Base-by-base conservation (phyloP, 73 alveolate genomes). In the Uronychia setigera region DNA sequence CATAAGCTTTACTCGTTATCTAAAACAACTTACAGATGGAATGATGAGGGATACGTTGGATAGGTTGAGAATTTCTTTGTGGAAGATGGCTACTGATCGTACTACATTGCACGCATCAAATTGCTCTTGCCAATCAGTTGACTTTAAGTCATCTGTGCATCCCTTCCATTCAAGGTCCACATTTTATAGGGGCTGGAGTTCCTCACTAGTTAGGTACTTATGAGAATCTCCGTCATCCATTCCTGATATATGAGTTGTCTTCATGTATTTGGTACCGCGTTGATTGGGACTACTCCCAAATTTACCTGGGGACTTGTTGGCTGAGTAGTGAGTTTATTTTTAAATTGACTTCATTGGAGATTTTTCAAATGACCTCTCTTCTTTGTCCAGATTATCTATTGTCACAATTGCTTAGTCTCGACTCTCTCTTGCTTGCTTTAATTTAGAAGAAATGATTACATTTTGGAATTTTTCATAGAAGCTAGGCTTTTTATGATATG, bases 21-120 rank as follows among this genome's bases (percentile, higher is more conserved):
- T 0, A 78, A 74, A 32, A 77, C 33, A 13, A 30, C 31, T 29
- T 77, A 58, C 31, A 19, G 34, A 25, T 79, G 94, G 76, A 32
- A 67, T 1, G 35, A 58, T 26, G 5, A 0, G 1, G 80, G 26
- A 35, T 29, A 80, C 5, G 33, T 26, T 29, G 26, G 86, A 34
- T 1, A 31, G 30, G 29, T n/a, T 57, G 0, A 88, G 59, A 1
- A 88, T 58, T 13, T 82, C 29, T n/a, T 58, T 58, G 60, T 88
- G 84, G 59, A 83, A 86, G 29, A 82, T 60, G 11, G 91, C 91
- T 0, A 88, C 34, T 29, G 90, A 31, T 58, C 86, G 58, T 0
- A 88, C 19, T 0, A 77, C 86, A 31, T 82, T 88, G 75, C 94
- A 88, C 1, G 91, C 90, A 19, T 88, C 89, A 31, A 83, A 87